Evolutionary conservation across 2,329 filamentous ascomycete genomes (phyloP).

Genomic region (Emergomyces pasteurianus): DNA sequence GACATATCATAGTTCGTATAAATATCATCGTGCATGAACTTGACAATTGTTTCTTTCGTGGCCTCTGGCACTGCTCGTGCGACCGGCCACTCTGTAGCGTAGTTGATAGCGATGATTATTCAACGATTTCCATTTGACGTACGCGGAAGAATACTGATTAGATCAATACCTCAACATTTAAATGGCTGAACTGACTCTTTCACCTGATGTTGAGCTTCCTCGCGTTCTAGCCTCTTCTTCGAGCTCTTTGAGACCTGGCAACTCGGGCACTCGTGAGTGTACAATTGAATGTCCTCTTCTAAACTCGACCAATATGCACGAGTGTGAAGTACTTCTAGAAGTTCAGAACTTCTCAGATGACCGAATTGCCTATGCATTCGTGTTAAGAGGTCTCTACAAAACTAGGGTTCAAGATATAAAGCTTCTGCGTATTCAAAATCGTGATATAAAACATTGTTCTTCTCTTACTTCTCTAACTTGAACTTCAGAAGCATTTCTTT

Average conservation of each 20-base stretch:
- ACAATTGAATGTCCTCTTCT: neutral
- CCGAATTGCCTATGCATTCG: neutral
- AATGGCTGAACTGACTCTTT: neutral
- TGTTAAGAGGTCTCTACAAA: neutral
- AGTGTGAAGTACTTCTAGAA: neutral
- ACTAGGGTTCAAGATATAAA: neutral
- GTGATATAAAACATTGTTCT: neutral
- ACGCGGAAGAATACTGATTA: neutral
- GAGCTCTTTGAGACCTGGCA: neutral
- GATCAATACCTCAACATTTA: neutral
- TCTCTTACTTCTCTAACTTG: neutral
- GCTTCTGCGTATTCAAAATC: neutral
- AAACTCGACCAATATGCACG: neutral
- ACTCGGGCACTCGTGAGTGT: neutral
- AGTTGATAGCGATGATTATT: neutral
- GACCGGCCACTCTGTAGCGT: neutral
- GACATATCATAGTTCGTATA: neutral
- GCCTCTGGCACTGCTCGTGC: neutral
- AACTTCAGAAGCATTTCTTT: neutral
- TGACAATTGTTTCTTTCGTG: neutral
- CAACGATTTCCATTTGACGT: neutral
- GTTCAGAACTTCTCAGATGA: neutral
- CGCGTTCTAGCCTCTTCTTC: too few species aligned
- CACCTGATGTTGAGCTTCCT: neutral
- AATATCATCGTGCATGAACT: neutral